Base-by-base conservation (phyloP, 1,139 yeast genomes). In the Taphrina confusa region DNA sequence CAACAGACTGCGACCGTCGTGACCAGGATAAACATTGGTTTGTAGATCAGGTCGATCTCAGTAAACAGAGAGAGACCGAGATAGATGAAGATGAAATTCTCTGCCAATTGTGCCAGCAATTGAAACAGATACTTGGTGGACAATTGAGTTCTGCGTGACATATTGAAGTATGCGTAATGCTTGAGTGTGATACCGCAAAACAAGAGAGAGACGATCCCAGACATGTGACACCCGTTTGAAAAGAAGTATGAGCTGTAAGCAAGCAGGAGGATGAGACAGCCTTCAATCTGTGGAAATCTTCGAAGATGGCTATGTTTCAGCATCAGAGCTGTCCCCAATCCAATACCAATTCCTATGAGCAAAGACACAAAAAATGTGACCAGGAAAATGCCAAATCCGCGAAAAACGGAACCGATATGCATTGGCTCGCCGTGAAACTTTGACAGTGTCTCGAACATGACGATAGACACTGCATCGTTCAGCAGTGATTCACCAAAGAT, bases 161-260 rank as follows among this genome's bases (percentile, higher is more conserved):
- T 94, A 74, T 91, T 94, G 74, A 81, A 92, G 74, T 90, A 91
- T 16, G 98, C 98, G 71, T 94, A 94, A 73, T 94, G 98, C 72
- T 92, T 92, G 70, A 94, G 76, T 2, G 98, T 92, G 65, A 94
- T 91, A 59, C 98, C 98, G 72, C 97, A 92, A 75, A 94, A 94
- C 65, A 94, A 76, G 65, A 94, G 78, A 1, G 97, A 89, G 5
- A 94, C 99, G 68, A 92, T 94, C 52, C 99, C 99, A 4, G 97
- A 90, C 98, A 92, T 92, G 72, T 94, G 98, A 67, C 98, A 94
- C 45, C 98, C 99, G 71, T 92, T 94, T 52, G 97, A 91, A 73
- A 94, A 92, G 77, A 94, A 94, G 72, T 94, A 94, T 0, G 97
- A 88, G 67, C 91, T 96, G 71, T 94, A 94, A 6, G 98, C 97